These are phyloP conservation scores for Populus pruinosa DNA, from an alignment of 345 rosid genomes.

Conservation along the genomic window DNA sequence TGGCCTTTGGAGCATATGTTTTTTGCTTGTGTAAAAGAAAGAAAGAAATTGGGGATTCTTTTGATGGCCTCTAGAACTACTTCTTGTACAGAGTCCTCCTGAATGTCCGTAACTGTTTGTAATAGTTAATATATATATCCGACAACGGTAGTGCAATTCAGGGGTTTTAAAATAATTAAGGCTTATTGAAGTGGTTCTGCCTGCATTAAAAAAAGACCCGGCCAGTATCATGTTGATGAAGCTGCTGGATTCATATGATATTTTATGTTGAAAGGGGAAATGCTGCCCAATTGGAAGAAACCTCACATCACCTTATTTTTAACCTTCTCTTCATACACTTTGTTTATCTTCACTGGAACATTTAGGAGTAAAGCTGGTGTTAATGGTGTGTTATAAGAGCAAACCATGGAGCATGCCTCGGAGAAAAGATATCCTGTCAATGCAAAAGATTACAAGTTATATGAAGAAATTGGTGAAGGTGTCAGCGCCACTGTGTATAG, in stretches of 20 bases:
- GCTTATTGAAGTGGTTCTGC: constrained; percentile 1
- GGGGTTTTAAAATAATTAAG: not conserved
- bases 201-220: not conserved
- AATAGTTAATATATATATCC: too few relatives aligned
- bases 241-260: constrained; percentile 18
- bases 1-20: too few relatives aligned
- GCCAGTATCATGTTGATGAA: constrained; percentile 17
- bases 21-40: too few relatives aligned
- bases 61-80: too few relatives aligned
- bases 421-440: constrained; percentile 71
- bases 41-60: too few relatives aligned
- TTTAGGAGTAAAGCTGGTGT: constrained; percentile 35
- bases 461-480: constrained; percentile 97
- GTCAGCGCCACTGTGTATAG: constrained; percentile 86
- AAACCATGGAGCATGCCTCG: constrained; percentile 49
- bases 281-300: constrained; percentile 67
- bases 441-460: constrained; percentile 75
- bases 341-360: constrained; percentile 26
- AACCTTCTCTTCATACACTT: constrained; percentile 20
- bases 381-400: constrained; percentile 38
- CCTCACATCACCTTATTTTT: constrained; percentile 40
- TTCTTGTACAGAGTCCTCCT: too few relatives aligned
- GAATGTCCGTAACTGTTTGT: too few relatives aligned
- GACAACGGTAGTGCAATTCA: not conserved
- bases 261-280: constrained; percentile 37